Percentiles rank a stretch among this genome's conserved stretches.
phyloP scores from a whole-genome alignment of 306 rosid species.

The Amphicarpaea edgeworthii region DNA sequence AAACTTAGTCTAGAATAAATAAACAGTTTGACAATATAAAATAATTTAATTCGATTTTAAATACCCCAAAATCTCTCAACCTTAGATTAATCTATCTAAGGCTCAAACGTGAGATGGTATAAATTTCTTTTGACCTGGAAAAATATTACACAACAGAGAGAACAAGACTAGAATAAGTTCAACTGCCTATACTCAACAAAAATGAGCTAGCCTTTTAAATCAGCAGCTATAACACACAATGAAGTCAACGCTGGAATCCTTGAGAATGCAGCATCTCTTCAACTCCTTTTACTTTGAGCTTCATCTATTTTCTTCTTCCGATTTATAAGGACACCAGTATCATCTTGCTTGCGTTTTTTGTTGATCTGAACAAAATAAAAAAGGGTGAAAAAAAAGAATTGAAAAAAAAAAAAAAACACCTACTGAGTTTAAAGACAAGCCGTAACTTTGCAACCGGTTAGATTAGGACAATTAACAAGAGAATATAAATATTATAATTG shows the following conservation, averaged over 20 bases:
- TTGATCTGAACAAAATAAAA: slow-evolving; percentile 57
- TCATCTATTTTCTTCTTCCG: slow-evolving; percentile 73
- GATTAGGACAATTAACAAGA: not conserved
- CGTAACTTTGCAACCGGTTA: not conserved
- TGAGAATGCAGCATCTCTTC: slow-evolving; percentile 27
- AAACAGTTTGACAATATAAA: not conserved
- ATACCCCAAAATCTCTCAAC: not conserved
- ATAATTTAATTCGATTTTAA: not conserved
- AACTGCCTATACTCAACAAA: slow-evolving; percentile 3
- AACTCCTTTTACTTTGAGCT: slow-evolving; percentile 49
- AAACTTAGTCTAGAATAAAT: too few relatives aligned
- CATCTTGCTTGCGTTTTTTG: slow-evolving; percentile 62
- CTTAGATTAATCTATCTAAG: not conserved
- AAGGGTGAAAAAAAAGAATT: slow-evolving; percentile 6
- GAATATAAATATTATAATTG: not conserved
- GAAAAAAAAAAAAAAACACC: not conserved
- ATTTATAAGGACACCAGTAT: slow-evolving; percentile 52
- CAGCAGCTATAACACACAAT: not conserved
- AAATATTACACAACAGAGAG: slow-evolving; percentile 19
- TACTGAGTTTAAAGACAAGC: slow-evolving; percentile 6
- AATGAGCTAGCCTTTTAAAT: slow-evolving; percentile 28
- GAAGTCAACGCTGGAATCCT: slow-evolving; percentile 4
- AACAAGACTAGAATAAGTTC: not conserved
- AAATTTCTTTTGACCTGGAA: not conserved
- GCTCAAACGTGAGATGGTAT: not conserved